Evolutionary conservation across 352 stramenopile species (phyloP), one percentile per base, ranked within the genome.

Genomic region (Halophytophthora polymorphica): DNA sequence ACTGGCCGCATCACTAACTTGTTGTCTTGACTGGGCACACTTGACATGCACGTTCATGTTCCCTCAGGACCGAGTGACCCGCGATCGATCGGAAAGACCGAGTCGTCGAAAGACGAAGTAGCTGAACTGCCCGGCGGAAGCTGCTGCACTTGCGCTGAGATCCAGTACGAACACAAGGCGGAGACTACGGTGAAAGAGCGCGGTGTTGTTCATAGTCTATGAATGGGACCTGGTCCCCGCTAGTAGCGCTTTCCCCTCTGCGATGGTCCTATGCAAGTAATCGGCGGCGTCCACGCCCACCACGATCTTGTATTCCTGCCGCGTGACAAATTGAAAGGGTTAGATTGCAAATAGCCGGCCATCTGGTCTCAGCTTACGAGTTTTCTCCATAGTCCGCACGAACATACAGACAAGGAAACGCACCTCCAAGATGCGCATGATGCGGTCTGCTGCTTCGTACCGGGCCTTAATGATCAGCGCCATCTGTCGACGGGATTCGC

Each of bases 401-500:
- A 17, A 3, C 2, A 45, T 29, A 10, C 46, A 22, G 33, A 37
- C 15, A 28, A 10, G 10, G 11, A 8, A 21, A 4, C 48, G n/a
- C 41, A 89, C 77, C 71, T 90, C 73, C 17, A 90, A 68, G 33
- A 90, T 88, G 5, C 76, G 70, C 78, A 90, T 90, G 55, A 88
- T 75, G n/a, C 76, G 68, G 48, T 90, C 76, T 18, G 76, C 72
- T 31, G 78, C 61, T 47, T 88, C 78, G 41, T 80, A 86, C 3
- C 78, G 71, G n/a, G 79, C 67, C 40, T 80, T 79, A 15, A 73
- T 50, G 12, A 90, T 72, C 6, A 52, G 29, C 14, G 66, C 64
- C 14, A 89, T 39, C 1, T 58, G 44, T 23, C 61, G 61, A 29
- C 56, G 61, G 23, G 60, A 72, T 47, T 86, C 68, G 0, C 66